Base-by-base conservation (phyloP, 352 stramenopile species). In the Phytopythium delawarense region DNA sequence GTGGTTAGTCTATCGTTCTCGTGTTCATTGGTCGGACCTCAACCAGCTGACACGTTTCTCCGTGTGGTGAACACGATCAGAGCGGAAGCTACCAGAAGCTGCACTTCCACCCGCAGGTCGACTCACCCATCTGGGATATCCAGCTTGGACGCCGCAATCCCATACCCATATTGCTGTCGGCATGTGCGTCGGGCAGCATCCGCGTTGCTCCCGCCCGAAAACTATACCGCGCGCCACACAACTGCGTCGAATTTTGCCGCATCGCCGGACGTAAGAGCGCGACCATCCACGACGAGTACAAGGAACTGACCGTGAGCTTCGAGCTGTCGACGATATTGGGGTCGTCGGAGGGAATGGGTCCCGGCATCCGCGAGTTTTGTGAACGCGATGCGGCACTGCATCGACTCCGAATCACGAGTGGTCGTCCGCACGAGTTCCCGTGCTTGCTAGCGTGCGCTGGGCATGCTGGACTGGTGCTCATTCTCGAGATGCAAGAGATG, bases 41-140 rank as follows among this genome's bases (percentile, higher is more conserved):
- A 46, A 23, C n/a, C 35, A 7, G 35, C 53, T 59, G n/a, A 59
- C 37, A 21, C 21, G 4, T 12, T 39, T 39, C 50, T 50, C 49
- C 3, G n/a, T 61, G 8, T 45, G 32, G 23, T 15, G 18, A 46
- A 53, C 15, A 4, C 23, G 20, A 7, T n/a, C 62, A 94, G 82
- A 91, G 68, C 62, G 86, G 86, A 12, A 91, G 79, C 58, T 88
- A 88, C 55, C 82, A 91, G 62, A 89, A 92, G 46, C 71, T 95
- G 18, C 81, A 91, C 51, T 91, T 81, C 42, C 87, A 96, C 52
- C 83, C 87, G 8, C 87, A 96, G 59, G 78, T 92, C 54, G 87
- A 96, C 51, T 93, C 84, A 2, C 87, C 87, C 1, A 80, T 96
- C 25, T 96, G 87, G 87, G 81, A 92, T 63, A 64, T 92, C 15